phyloP scores from a whole-genome alignment of 176 grass and related monocot genomes.

The Paspalum vaginatum region DNA sequence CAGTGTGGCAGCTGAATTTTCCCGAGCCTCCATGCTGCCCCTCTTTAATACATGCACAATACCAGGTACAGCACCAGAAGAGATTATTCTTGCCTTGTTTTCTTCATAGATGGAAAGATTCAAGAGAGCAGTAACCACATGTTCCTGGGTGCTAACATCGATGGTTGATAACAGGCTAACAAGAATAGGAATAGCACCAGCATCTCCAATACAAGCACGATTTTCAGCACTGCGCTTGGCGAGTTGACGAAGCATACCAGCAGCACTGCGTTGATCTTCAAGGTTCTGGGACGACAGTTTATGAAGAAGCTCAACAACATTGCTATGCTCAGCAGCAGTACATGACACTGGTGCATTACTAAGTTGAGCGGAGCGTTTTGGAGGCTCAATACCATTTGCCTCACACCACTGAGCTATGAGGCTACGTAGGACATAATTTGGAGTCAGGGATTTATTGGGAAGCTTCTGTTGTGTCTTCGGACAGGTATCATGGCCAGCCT shows the following conservation, averaged over 20 bases:
- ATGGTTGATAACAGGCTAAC: conserved; percentile 73
- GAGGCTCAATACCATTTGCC: conserved; percentile 84
- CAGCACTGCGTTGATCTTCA: conserved; percentile 67
- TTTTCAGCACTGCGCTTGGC: conserved; percentile 85
- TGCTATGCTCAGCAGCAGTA: conserved; percentile 67
- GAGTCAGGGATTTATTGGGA: conserved; percentile 72
- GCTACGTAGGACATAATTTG: conserved; percentile 81
- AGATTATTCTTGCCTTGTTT: conserved; percentile 82
- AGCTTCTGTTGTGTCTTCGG: conserved; percentile 87
- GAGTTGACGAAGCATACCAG: conserved; percentile 82
- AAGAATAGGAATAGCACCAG: conserved; percentile 86
- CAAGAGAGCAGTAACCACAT: conserved; percentile 85
- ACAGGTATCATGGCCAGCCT: conserved; percentile 77
- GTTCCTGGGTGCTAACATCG: conserved; percentile 74
- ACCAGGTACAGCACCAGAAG: conserved; percentile 74
- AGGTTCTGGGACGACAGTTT: conserved; percentile 76
- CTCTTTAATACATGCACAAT: conserved; percentile 88
- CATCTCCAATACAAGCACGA: conserved; percentile 85
- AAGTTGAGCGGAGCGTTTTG: conserved; percentile 52
- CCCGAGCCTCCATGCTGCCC: conserved; percentile 89
- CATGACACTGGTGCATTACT: conserved; percentile 59
- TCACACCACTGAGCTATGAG: conserved; percentile 91
- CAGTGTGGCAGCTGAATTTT: conserved; percentile 96
- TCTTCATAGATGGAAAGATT: conserved; percentile 96
- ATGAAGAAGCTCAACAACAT: conserved; percentile 72